Percentiles rank a stretch among this genome's conserved stretches.
Evolutionary conservation across 108 stramenopile species (phyloP).

Genomic region (Pseudonitzschia delicatissima): DNA sequence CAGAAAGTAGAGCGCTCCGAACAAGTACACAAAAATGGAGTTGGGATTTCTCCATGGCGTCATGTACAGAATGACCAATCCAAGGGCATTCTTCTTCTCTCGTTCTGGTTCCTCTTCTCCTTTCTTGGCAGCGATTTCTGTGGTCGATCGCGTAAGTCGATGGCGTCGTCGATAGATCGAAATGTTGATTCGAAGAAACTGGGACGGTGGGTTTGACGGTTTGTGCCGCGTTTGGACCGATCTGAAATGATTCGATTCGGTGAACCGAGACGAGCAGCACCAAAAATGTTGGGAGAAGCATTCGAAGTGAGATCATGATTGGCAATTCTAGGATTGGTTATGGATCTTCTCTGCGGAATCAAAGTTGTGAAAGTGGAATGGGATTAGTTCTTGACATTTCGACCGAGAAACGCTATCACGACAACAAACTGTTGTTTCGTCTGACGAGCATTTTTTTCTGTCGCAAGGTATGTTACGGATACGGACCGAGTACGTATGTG

Average conservation of each 20-base stretch:
- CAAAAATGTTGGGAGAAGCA: neutral
- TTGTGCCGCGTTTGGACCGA: neutral
- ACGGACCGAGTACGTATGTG: no score
- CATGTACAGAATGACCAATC: constrained; percentile 34
- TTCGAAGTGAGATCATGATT: neutral
- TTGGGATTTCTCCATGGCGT: constrained; percentile 65
- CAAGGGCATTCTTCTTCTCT: neutral
- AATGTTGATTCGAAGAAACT: neutral
- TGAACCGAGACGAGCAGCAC: neutral
- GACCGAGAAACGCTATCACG: no score
- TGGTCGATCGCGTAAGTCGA: neutral
- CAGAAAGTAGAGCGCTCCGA: constrained; percentile 36
- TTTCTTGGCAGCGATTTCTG: constrained; percentile 4
- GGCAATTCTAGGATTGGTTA: neutral
- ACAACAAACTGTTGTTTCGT: no score
- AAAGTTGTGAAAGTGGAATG: no score
- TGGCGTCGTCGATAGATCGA: neutral
- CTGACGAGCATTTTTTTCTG: no score
- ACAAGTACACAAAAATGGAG: constrained; percentile 54
- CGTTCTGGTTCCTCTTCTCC: constrained; percentile 1
- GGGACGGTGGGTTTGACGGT: neutral
- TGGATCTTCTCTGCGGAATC: no score
- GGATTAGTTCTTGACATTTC: no score
- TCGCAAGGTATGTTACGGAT: no score
- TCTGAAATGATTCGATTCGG: neutral